Evolutionary conservation across 441 rosid genomes (phyloP).

Genomic region (Metrosideros polymorpha): DNA sequence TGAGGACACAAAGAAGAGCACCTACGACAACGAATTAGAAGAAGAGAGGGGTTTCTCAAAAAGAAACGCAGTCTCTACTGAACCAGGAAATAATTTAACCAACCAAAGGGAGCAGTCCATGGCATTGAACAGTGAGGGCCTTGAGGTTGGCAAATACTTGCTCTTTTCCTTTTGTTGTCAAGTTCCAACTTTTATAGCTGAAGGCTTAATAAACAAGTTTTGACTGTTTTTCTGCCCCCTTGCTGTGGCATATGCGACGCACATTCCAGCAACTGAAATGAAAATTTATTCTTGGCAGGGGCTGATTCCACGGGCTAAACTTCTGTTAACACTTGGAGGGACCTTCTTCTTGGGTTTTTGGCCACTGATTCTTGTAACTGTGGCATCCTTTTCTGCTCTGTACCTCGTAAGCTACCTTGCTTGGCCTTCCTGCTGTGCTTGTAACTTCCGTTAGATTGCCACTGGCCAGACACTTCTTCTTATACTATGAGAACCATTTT

Average conservation of each 20-base stretch:
- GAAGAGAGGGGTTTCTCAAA: constrained; percentile 31
- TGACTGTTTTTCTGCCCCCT: background rate
- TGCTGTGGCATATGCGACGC: background rate
- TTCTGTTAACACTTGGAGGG: constrained; percentile 78
- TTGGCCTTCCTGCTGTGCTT: background rate
- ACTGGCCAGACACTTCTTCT: background rate
- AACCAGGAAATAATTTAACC: constrained; percentile 43
- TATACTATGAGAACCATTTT: background rate
- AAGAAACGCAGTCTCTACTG: constrained; percentile 57
- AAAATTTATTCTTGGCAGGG: constrained; percentile 48
- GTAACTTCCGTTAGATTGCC: background rate
- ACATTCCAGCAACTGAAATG: background rate
- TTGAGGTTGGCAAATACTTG: constrained; percentile 47
- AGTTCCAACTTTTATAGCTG: background rate
- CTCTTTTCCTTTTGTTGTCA: background rate
- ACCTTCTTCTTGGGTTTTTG: constrained; percentile 87
- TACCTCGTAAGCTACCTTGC: constrained; percentile 52
- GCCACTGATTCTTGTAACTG: constrained; percentile 73
- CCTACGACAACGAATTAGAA: constrained; percentile 41
- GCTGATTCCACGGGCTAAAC: constrained; percentile 81
- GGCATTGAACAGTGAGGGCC: constrained; percentile 94
- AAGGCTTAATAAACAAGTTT: background rate
- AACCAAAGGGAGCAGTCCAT: constrained; percentile 88
- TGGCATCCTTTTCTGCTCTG: constrained; percentile 58
- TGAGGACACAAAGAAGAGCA: constrained; percentile 40